Evolutionary conservation across 192 early-diverging fungal genomes (phyloP), one percentile per base, ranked within the genome.

Genomic region (Coemansia erecta): DNA sequence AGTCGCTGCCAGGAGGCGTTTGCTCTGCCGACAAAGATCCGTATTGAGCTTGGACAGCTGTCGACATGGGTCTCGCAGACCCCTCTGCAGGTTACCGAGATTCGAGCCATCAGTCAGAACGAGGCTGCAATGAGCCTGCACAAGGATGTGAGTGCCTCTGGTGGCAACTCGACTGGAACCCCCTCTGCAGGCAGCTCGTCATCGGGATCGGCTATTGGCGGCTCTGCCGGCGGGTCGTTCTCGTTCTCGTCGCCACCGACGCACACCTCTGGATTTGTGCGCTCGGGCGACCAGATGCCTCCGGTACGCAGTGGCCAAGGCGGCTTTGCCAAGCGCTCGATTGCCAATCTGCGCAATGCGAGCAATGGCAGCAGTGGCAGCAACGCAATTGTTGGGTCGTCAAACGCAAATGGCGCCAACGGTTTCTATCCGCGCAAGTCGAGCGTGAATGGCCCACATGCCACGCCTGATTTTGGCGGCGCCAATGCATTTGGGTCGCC

Each of bases 1-100:
- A 58, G 54, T 5, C 77, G 77, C 23, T 80, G 77, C 63, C 77
- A 80, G 50, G 71, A 80, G 60, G 70, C 77, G 4, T 70, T 80
- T 60, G 71, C 77, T 37, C 63, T 80, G 62, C 71, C 66, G 7
- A 80, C 77, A 4, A 31, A 44, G 21, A 73, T 70, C 15, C 77
- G 77, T 41, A 63, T 80, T 24, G 77, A 73, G 58, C 33, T 66
- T 8, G 56, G 49, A 13, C 71, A 73, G 64, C 63, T 80, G 8
- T 60, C 50, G 28, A 40, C 63, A 1, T 70, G 70, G 63, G 64
- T 73, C 18, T 47, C 64, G 3, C 70, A 80, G 47, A 61, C 63
- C 0, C 77, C 77, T 52, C 45, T 80, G 9, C 68, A 64, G 8
- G 19, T 53, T 10, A 51, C 66, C 11, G 77, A 80, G 45, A 58